phyloP scores from a whole-genome alignment of 306 rosid genomes.

The Sesbania bispinosa region DNA sequence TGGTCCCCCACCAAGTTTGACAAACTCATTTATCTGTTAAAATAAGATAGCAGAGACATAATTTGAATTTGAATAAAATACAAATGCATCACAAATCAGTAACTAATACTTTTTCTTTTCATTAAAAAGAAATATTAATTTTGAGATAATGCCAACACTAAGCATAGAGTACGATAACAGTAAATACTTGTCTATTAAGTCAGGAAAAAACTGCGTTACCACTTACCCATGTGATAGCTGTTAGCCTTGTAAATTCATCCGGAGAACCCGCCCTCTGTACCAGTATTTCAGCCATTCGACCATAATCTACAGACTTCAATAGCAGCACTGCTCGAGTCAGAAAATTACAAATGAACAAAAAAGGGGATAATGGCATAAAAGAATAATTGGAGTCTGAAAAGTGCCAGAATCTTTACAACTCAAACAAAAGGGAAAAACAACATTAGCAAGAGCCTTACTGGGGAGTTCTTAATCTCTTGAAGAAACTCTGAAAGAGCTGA shows the following conservation, averaged over 20 bases:
- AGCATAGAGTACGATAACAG: not conserved
- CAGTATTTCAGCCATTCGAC: slow-evolving; percentile 99
- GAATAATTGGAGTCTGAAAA: slow-evolving; percentile 6
- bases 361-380: not conserved
- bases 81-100: slow-evolving; percentile 6
- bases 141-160: not conserved
- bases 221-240: slow-evolving; percentile 95
- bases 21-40: slow-evolving; percentile 87
- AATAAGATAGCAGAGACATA: not conserved
- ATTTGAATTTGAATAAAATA: not conserved
- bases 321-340: slow-evolving; percentile 99
- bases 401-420: slow-evolving; percentile 44
- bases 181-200: not conserved
- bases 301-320: slow-evolving; percentile 99
- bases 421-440: slow-evolving; percentile 13
- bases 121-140: not conserved
- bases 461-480: slow-evolving; percentile 97
- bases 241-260: slow-evolving; percentile 94
- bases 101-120: not conserved
- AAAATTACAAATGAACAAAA: slow-evolving; percentile 79
- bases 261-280: slow-evolving; percentile 87
- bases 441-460: slow-evolving; percentile 67
- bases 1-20: slow-evolving; percentile 99
- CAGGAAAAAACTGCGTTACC: slow-evolving; percentile 9
- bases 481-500: slow-evolving; percentile 99